Conservation (phyloP, 495 filamentous ascomycete species). For the Hypoxylon cercidicola region DNA sequence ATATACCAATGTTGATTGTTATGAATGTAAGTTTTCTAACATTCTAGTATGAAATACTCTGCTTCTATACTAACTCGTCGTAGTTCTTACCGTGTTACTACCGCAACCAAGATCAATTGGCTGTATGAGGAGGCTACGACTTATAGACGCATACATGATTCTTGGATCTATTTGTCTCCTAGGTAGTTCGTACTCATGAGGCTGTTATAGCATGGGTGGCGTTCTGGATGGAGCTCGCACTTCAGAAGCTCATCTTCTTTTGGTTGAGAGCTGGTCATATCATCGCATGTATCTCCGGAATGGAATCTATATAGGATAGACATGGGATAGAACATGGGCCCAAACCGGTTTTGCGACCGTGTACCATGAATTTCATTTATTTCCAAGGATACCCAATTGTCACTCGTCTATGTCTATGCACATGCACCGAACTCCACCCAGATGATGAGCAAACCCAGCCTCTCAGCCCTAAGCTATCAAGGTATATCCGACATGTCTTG, state of each 20-base stretch:
- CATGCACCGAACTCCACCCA: slow-evolving; percentile 9
- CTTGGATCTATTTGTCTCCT: slow-evolving; percentile 16
- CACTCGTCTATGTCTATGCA: slow-evolving; percentile 6
- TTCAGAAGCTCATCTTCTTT: slow-evolving; percentile 38
- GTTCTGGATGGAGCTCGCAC: slow-evolving; percentile 46
- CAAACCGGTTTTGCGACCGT: slow-evolving; percentile 24
- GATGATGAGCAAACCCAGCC: not conserved
- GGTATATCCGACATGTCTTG: slow-evolving; percentile 10
- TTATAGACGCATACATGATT: slow-evolving; percentile 32
- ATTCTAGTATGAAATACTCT: not conserved
- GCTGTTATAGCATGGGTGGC: slow-evolving; percentile 46
- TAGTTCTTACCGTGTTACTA: slow-evolving; percentile 65
- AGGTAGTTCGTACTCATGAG: slow-evolving; percentile 16
- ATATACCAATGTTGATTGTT: slow-evolving; percentile 97
- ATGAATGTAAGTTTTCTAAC: slow-evolving; percentile 88
- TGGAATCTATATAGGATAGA: slow-evolving; percentile 37
- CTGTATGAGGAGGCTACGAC: slow-evolving; percentile 47
- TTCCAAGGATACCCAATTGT: slow-evolving; percentile 17
- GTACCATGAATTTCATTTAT: slow-evolving; percentile 39
- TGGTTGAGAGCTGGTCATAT: slow-evolving; percentile 42
- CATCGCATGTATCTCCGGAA: slow-evolving; percentile 35
- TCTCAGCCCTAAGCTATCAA: not conserved
- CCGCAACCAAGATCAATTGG: slow-evolving; percentile 58
- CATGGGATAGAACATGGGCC: slow-evolving; percentile 42
- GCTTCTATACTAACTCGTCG: slow-evolving; percentile 29